These are phyloP conservation scores for Fusarium pininemorale DNA, from an alignment of 2,329 filamentous ascomycete species.

Conservation along the genomic window DNA sequence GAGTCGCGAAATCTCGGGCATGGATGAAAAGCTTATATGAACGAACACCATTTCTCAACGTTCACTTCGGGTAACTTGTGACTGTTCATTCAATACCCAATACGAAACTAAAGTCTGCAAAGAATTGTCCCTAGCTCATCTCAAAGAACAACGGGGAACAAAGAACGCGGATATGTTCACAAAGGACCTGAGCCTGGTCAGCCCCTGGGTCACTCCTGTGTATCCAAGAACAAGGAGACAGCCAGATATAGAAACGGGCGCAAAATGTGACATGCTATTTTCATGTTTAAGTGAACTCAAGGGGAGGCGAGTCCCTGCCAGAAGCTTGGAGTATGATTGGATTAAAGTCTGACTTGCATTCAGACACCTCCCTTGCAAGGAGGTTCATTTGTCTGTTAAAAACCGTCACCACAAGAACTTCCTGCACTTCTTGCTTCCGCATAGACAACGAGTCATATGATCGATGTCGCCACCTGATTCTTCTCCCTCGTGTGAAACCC, in stretches of 20 bases:
- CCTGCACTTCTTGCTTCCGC: constrained; percentile 72
- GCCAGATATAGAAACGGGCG: not conserved
- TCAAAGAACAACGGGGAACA: not conserved
- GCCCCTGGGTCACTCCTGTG: too few species aligned
- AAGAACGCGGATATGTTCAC: not conserved
- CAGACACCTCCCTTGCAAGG: not conserved
- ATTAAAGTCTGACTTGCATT: not conserved
- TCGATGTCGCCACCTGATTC: constrained; percentile 51
- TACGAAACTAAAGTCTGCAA: not conserved
- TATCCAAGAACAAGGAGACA: not conserved
- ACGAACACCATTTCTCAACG: not conserved
- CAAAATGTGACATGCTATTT: not conserved
- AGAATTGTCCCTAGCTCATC: not conserved
- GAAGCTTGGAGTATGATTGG: not conserved
- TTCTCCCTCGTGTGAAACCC: constrained; percentile 62
- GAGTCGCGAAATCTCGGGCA: too few species aligned
- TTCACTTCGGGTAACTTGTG: not conserved
- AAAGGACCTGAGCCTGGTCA: not conserved
- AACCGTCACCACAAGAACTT: constrained; percentile 70
- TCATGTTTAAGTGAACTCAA: not conserved
- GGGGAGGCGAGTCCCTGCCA: not conserved
- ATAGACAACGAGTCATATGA: constrained; percentile 69
- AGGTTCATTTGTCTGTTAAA: not conserved
- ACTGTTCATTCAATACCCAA: not conserved
- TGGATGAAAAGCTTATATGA: not conserved